Conservation (phyloP, 352 stramenopile species). For the Phytophthora constricta region DNA sequence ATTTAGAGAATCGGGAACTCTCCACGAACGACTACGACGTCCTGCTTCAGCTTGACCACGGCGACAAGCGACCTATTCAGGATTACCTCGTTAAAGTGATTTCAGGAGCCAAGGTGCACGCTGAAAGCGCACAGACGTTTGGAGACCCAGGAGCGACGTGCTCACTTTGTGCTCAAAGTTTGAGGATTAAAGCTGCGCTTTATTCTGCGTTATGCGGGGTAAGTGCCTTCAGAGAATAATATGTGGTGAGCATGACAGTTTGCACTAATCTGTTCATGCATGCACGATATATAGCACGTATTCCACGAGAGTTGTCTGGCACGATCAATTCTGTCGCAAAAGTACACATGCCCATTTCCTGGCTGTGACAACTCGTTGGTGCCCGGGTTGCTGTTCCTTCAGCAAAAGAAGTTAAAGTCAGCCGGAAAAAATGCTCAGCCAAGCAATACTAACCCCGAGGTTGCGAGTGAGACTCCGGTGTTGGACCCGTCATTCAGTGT, state of each 20-base stretch:
- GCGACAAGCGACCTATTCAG: slow-evolving; percentile 67
- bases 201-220: slow-evolving; percentile 64
- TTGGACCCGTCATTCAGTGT: slow-evolving; percentile 22
- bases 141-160: slow-evolving; percentile 46
- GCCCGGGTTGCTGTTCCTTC: slow-evolving; percentile 58
- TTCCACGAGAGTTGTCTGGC: slow-evolving; percentile 84
- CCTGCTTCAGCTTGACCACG: slow-evolving; percentile 71
- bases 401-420: slow-evolving; percentile 20
- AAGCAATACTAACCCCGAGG: slow-evolving; percentile 1
- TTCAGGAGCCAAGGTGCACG: slow-evolving; percentile 45
- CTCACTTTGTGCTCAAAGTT: slow-evolving; percentile 63
- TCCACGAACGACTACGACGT: slow-evolving; percentile 88
- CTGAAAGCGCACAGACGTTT: slow-evolving; percentile 62
- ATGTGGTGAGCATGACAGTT: background rate
- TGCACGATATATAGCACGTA: slow-evolving; percentile 48
- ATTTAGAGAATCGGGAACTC: slow-evolving; percentile 76
- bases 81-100: slow-evolving; percentile 72
- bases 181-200: slow-evolving; percentile 65
- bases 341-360: slow-evolving; percentile 60
- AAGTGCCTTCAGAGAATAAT: slow-evolving; percentile 6
- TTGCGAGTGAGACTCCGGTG: background rate
- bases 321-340: slow-evolving; percentile 68
- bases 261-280: slow-evolving; percentile 6
- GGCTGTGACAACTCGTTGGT: slow-evolving; percentile 62
- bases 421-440: slow-evolving; percentile 7